Conservation (phyloP, 2,329 filamentous ascomycete genomes). For the Trichoderma lentiforme region DNA sequence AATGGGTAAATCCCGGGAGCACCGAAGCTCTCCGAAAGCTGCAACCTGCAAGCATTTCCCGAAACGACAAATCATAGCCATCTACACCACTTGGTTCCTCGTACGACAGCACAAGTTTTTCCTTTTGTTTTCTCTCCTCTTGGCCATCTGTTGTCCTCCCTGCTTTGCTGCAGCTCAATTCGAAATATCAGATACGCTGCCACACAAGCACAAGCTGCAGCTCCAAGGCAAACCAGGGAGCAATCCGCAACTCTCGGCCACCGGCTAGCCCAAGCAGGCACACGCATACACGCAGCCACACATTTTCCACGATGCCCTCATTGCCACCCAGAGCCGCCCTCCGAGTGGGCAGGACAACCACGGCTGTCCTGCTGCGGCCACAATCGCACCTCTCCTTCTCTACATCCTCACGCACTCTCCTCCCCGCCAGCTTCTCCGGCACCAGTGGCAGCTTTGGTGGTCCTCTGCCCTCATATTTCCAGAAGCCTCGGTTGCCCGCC, state of each 20-base stretch:
- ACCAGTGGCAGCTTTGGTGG: slow-evolving; percentile 24
- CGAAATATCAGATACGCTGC: background rate
- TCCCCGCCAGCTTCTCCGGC: slow-evolving; percentile 32
- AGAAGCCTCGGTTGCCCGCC: slow-evolving; percentile 70
- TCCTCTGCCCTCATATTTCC: slow-evolving; percentile 71
- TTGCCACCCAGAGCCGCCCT: slow-evolving; percentile 32
- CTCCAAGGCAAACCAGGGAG: background rate
- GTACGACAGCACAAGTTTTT: background rate
- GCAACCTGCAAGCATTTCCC: background rate
- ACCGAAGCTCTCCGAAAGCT: slow-evolving; percentile 4
- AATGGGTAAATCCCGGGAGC: background rate
- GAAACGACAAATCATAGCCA: background rate
- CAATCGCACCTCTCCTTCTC: slow-evolving; percentile 28
- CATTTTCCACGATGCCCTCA: slow-evolving; percentile 26
- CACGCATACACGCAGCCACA: background rate
- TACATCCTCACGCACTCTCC: slow-evolving; percentile 32
- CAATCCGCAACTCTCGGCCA: background rate
- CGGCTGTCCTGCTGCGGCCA: background rate
- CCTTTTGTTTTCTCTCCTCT: background rate
- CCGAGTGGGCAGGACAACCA: slow-evolving; percentile 19
- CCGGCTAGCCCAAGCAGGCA: background rate
- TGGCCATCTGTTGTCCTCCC: background rate
- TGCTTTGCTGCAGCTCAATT: background rate
- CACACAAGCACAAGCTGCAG: background rate
- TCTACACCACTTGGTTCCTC: background rate